Base-by-base conservation (phyloP, 192 early-diverging fungal species). In the Dissophora globulifera region DNA sequence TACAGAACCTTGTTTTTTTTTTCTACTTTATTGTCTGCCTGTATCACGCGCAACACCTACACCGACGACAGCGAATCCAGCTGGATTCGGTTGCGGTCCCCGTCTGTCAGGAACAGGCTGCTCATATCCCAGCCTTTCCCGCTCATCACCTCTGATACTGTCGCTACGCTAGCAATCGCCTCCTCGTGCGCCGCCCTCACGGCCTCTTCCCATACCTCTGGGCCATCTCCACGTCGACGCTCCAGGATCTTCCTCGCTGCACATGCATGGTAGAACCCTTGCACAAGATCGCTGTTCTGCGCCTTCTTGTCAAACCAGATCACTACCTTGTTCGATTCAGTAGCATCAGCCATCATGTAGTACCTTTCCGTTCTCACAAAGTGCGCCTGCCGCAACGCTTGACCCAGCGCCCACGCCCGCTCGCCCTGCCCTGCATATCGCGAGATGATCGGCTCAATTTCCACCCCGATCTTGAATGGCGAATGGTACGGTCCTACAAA, bases 241-340 rank as follows among this genome's bases (percentile, higher is more conserved):
- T 62, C 70, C 50, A 85, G 52, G 33, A 79, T 20, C 23, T 33
- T 26, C 29, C 88, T 70, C 22, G 84, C 31, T 23, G 80, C 60
- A 63, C 86, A 89, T 13, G 89, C 83, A 66, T 90, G 89, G 51
- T 82, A 90, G 56, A 89, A 89, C 6, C 87, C 90, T 31, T 84
- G 83, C 27, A 90, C 69, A n/a, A 85, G 33, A 56, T 90, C 89
- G 19, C 29, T 54, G 1, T 83, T 33, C 16, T 51, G 74, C 10
- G 88, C 84, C 15, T 76, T 65, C 55, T 83, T 69, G 27, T 82
- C 60, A 53, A 87, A 91, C 88, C 86, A 91, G 10, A 90, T 62
- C 31, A 78, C 79, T 17, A 91, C 80, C 41, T 66, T 61, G 29
- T 42, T 4, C 11, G n/a, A 60, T 3, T 25, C 58, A 62, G 8